Evolutionary conservation across 202 grass and related monocot genomes (phyloP), one percentile per base, ranked within the genome.

Genomic region (Elaeis oleifera): DNA sequence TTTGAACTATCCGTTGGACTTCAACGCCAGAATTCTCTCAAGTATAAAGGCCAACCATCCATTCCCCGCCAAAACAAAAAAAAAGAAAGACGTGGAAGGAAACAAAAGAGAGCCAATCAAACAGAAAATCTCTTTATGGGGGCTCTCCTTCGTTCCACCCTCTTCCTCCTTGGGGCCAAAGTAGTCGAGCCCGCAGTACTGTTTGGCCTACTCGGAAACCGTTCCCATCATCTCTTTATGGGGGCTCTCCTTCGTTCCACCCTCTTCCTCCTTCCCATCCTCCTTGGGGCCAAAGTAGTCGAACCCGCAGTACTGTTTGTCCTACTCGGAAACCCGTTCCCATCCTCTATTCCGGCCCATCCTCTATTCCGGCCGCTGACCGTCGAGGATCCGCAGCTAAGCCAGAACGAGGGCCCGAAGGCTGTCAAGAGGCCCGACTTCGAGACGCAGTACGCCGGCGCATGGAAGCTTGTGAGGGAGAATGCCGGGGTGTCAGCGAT

Each of bases 291-390:
- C 55, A 32, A 63, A 6, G 22, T 73, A 54, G 76, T 58, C 51
- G 72, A 83, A 16, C 76, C 80, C 25, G 58, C 61, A n/a, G n/a
- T n/a, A 13, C 24, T 44, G 68, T 82, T 82, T 29, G 71, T 72
- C 6, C 1, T 58, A 16, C 71, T 79, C 66, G 71, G 18, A 61
- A 72, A 75, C 57, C 8, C 5, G 63, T 23, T n/a, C n/a, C 31
- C 31, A n/a, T n/a, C n/a, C n/a, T n/a, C n/a, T n/a, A 36, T 36
- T 36, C 6, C 31, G 1, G 6, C 7, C 31, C 31, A 20, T 20
- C 20, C 20, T 20, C 20, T 0, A 39, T 39, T 39, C 8, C 36
- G 1, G 8, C 9, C 36, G 1, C 8, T 8, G 1, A 1, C 36
- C 7, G 9, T 11, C 5, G 36, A 9, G 36, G 9, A 39, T 39